Base-by-base conservation (phyloP, 2,329 filamentous ascomycete genomes). In the Thermomyces lanuginosus region DNA sequence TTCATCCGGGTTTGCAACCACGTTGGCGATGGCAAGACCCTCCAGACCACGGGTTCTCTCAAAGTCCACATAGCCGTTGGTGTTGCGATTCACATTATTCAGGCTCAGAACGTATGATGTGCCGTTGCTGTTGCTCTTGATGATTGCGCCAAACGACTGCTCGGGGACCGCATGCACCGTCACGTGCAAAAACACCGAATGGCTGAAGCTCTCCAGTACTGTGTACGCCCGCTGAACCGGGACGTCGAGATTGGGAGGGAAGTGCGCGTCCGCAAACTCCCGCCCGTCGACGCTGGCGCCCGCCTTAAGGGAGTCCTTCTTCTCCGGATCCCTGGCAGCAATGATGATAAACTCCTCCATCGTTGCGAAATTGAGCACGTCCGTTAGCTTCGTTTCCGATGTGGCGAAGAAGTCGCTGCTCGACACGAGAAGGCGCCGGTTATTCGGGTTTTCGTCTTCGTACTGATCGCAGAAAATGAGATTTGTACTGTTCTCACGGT, bases 91-190 rank as follows among this genome's bases (percentile, higher is more conserved):
- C 45, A 95, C 82, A 11, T 70, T 71, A 25, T 69, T 61, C 13
- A 89, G 63, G 51, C 80, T 91, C 37, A 92, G 60, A 8, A 92
- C 80, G 44, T 93, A 98, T 1, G 79, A 89, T 1, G 89, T 98
- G 28, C 89, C 89, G 46, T 98, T 95, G 42, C 83, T 93, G 59
- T 98, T 98, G 46, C 83, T 93, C 68, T 95, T 98, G 54, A 98
- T 72, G 40, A 98, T 81, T 13, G 77, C 76, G 19, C 89, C 89
- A 41, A 79, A 83, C 33, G 77, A 69, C 26, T 67, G 69, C 10
- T 71, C 75, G 26, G 61, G 48, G 3, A 60, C 59, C 21, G 65
- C 66, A 42, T 78, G 76, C 21, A 81, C 80, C 1, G 78, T 83
- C 24, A 95, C 86, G 45, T 95, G 91, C 31, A 98, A 58, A 55